Base-by-base conservation (phyloP, 805 yeast species). In the Lipomyces chichibuensis region DNA sequence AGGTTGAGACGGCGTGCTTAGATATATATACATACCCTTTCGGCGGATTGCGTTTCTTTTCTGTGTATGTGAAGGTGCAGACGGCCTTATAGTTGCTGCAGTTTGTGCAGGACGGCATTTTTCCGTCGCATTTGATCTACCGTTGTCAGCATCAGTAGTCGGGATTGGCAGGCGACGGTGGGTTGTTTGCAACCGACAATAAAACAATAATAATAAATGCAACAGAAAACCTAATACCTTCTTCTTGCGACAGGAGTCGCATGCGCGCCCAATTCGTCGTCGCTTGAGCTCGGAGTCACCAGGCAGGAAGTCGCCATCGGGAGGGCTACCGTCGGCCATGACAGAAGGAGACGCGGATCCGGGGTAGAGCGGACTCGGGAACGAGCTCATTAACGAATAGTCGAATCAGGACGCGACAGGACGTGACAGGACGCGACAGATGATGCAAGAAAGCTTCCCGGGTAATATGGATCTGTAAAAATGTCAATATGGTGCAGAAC, bases 221-320 rank as follows among this genome's bases (percentile, higher is more conserved):
- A 20, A 5, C 7, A 27, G 25, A 25, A 7, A 11, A 46, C n/a
- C n/a, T 32, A 23, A 17, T 29, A 57, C 71, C 65, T 80, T 80
- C 67, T 81, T 76, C 57, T 77, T 79, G n/a, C 83, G 78, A 62
- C 86, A 84, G 49, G 76, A 78, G 69, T 83, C 85, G 73, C 86
- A 84, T 4, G 86, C 85, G 60, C 80, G 79, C 53, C 79, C 74
- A 27, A 79, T 80, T 54, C 85, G 73, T 49, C 81, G 75, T 51
- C 83, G 70, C 51, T 73, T 72, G 23, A 56, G 35, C 20, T 62
- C 63, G 49, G 49, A 43, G 20, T 43, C 49, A 3, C 49, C 49
- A n/a, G 23, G 49, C 23, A 43, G 8, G 49, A 43, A 43, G 49
- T 43, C 49, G 49, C 7, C 49, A 17, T n/a, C 49, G 23, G 49